Percentiles rank a stretch among this genome's conserved stretches.
phyloP scores from a whole-genome alignment of 208 protist genomes.

The Leishmania mexicana region DNA sequence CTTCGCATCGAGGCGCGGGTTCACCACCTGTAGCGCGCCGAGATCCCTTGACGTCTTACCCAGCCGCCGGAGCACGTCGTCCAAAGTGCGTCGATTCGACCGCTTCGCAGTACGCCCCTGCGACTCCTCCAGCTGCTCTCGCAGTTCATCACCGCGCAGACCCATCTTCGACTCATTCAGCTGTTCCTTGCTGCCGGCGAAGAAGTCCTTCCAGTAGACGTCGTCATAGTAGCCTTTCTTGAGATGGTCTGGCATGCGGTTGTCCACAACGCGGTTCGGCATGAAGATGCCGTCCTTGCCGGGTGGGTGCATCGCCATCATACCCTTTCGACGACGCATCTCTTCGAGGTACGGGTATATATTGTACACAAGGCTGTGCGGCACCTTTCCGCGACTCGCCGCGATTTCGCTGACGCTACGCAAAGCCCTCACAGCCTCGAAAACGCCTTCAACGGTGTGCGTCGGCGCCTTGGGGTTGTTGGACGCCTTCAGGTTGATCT shows the following conservation, averaged over 20 bases:
- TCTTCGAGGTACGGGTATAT: constrained; percentile 95
- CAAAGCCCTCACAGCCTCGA: constrained; percentile 90
- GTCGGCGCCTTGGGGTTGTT: constrained; percentile 91
- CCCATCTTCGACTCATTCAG: constrained; percentile 91
- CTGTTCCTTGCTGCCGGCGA: constrained; percentile 89
- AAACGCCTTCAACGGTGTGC: constrained; percentile 91
- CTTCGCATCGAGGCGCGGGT: constrained; percentile 83
- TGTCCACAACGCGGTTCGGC: constrained; percentile 92
- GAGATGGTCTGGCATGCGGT: constrained; percentile 91
- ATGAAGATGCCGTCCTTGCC: constrained; percentile 92
- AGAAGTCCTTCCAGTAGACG: constrained; percentile 94
- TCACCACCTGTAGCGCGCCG: constrained; percentile 80
- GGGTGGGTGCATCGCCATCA: constrained; percentile 94
- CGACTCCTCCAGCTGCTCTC: constrained; percentile 58
- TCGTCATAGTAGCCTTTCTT: constrained; percentile 95
- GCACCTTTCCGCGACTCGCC: constrained; percentile 91
- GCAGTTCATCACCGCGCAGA: constrained; percentile 90
- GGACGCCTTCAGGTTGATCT: constrained; percentile 77
- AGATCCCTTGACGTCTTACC: constrained; percentile 85
- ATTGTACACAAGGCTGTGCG: constrained; percentile 92
- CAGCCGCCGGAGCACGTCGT: constrained; percentile 82
- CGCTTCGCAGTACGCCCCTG: constrained; percentile 35
- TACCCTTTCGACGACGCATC: constrained; percentile 89
- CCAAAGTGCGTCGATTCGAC: constrained; percentile 79
- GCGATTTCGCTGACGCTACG: constrained; percentile 93